These are phyloP conservation scores for Scheffersomyces parashehatae DNA, from an alignment of 1,139 yeast genomes.

Conservation along the genomic window DNA sequence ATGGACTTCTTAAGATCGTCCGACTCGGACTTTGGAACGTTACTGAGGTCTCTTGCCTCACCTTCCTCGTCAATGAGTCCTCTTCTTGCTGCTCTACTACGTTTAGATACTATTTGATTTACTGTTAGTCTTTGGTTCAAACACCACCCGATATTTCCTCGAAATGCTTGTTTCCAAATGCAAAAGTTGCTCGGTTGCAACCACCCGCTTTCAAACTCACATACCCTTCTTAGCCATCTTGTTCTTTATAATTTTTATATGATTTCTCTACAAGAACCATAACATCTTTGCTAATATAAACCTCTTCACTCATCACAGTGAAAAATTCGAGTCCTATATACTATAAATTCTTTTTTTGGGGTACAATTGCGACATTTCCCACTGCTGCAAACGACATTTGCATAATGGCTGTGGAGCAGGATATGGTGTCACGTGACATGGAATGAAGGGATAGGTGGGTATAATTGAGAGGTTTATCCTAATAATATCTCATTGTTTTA, in stretches of 20 bases:
- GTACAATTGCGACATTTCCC: too few species aligned
- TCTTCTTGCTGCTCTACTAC: constrained; percentile 77
- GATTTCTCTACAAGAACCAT: constrained; percentile 7
- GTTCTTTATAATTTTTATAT: constrained; percentile 3
- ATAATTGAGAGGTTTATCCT: too few species aligned
- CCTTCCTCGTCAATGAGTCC: constrained; percentile 42
- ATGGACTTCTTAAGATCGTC: constrained; percentile 63
- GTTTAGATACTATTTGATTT: constrained; percentile 51
- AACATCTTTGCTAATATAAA: neutral
- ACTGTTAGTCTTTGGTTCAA: too few species aligned
- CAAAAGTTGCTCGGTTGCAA: neutral
- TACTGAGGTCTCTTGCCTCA: constrained; percentile 51
- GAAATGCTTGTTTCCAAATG: too few species aligned
- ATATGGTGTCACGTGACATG: too few species aligned
- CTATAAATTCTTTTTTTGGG: neutral
- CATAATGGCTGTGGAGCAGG: too few species aligned
- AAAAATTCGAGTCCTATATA: neutral
- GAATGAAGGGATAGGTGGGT: too few species aligned
- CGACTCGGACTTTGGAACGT: constrained; percentile 57
- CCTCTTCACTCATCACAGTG: neutral
- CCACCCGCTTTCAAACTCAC: constrained; percentile 9
- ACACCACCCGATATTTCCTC: too few species aligned
- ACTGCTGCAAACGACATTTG: too few species aligned
- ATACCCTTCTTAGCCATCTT: constrained; percentile 33
- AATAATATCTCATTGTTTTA: too few species aligned